Evolutionary conservation across 768 basidiomycete species (phyloP).

Genomic region (Hericium alpestre): DNA sequence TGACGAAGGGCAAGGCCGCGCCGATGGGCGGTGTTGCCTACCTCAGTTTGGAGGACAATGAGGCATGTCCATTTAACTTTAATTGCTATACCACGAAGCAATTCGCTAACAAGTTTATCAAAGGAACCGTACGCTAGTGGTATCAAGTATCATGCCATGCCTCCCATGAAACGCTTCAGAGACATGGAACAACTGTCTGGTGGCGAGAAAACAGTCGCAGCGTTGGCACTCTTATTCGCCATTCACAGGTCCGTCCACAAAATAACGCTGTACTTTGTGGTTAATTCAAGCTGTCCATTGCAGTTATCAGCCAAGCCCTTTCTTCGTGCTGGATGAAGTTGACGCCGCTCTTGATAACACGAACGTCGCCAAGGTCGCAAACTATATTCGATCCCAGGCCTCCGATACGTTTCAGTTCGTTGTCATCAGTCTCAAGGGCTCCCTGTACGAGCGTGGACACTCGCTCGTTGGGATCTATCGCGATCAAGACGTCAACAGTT

Average conservation of each 20-base stretch:
- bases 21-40: conserved; percentile 97
- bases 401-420: conserved; percentile 88
- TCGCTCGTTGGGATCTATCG: conserved; percentile 91
- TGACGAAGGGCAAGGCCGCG: conserved; percentile 89
- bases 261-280: not conserved
- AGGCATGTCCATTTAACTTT: conserved; percentile 38
- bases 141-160: conserved; percentile 99
- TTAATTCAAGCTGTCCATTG: not conserved
- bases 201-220: conserved; percentile 97
- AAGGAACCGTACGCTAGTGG: conserved; percentile 80
- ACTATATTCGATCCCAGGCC: conserved; percentile 81
- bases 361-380: conserved; percentile 93
- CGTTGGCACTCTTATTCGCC: conserved; percentile 90
- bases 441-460: conserved; percentile 81
- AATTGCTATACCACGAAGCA: not conserved
- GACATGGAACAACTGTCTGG: conserved; percentile 99
- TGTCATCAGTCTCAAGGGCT: conserved; percentile 93
- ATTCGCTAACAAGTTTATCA: not conserved
- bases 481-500: conserved; percentile 90
- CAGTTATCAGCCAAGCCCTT: conserved; percentile 93
- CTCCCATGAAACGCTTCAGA: conserved; percentile 97
- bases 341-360: conserved; percentile 97
- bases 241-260: conserved; percentile 69
- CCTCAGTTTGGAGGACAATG: conserved; percentile 88
- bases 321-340: conserved; percentile 98